Base-by-base conservation (phyloP, 768 basidiomycete species). In the Russula compacta region DNA sequence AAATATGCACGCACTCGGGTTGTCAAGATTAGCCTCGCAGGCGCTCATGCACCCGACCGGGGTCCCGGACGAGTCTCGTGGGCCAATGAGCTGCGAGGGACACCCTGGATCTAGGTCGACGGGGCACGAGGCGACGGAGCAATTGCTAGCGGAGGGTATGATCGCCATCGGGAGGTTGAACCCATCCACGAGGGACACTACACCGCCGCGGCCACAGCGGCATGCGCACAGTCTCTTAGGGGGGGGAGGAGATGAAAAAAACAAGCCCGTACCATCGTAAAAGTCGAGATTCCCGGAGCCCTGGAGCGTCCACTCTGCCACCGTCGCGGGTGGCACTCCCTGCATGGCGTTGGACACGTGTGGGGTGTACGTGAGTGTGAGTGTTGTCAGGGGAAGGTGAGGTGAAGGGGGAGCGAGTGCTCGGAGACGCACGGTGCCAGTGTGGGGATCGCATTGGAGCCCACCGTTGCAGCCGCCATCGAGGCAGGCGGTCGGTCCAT, bases 301-400 rank as follows among this genome's bases (percentile, higher is more conserved):
- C 64, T 74, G 65, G 9, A 87, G 71, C n/a, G 83, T 86, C 73
- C 80, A 87, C 66, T 88, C 85, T 1, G 86, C 87, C 40, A 88
- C 73, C 4, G 81, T 79, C 11, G 82, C 86, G 46, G 87, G 87
- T 36, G 86, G 85, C n/a, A 83, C 78, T 53, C 83, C 84, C 79
- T 79, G 43, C 19, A 50, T 19, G 10, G 53, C 63, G 7, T 39
- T 19, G 24, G 24, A 29, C 12, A 3, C 4, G 15, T n/a, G n/a
- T 56, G 38, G 59, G 29, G 40, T n/a, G n/a, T 14, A 44, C 24
- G 24, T 29, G 24, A 29, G 24, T 19, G 8, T 33, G 0, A 56
- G 19, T 55, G 29, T 57, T 51, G 56, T 12, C 17, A 10, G 21
- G 10, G 15, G 24, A 15, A 48, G 3, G 24, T 29, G 24, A 29